Conservation (phyloP, 2,329 filamentous ascomycete genomes). For the Pseudopyricularia cyperi region DNA sequence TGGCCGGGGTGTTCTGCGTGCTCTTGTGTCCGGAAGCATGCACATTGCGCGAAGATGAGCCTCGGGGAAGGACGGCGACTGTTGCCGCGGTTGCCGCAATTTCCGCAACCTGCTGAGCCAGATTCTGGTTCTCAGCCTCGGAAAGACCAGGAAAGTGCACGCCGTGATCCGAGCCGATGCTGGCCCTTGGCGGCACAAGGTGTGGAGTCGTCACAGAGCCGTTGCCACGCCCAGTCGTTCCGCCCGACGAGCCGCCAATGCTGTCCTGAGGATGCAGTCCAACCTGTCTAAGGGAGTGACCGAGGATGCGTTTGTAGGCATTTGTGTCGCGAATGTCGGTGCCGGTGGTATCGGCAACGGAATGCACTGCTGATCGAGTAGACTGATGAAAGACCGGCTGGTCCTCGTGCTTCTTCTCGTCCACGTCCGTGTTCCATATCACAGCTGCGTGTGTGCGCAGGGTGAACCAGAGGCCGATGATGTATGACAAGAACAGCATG, state of each 20-base stretch:
- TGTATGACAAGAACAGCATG: slow-evolving; percentile 81
- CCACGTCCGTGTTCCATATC: slow-evolving; percentile 82
- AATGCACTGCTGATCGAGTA: slow-evolving; percentile 4
- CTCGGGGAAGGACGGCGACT: slow-evolving; percentile 37
- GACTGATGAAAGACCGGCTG: slow-evolving; percentile 5
- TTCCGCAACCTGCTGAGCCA: slow-evolving; percentile 82
- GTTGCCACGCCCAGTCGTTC: slow-evolving; percentile 21
- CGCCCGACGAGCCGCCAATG: slow-evolving; percentile 22
- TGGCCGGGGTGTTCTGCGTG: background rate
- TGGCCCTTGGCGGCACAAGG: slow-evolving; percentile 59
- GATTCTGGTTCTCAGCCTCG: slow-evolving; percentile 65
- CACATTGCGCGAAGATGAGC: slow-evolving; percentile 4
- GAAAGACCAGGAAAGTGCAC: slow-evolving; percentile 55
- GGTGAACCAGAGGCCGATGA: slow-evolving; percentile 91
- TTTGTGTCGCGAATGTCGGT: slow-evolving; percentile 74
- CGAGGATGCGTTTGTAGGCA: slow-evolving; percentile 85
- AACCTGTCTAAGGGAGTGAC: slow-evolving; percentile 76
- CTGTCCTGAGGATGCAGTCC: slow-evolving; percentile 49
- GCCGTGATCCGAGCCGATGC: slow-evolving; percentile 5
- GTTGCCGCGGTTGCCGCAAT: slow-evolving; percentile 86
- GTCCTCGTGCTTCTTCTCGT: slow-evolving; percentile 60
- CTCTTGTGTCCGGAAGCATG: slow-evolving; percentile 1
- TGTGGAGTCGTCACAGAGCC: slow-evolving; percentile 45
- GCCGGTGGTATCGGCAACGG: slow-evolving; percentile 31
- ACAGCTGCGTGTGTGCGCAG: slow-evolving; percentile 89